These are phyloP conservation scores for Phytophthora capsici DNA, from an alignment of 352 stramenopile species.

Conservation along the genomic window DNA sequence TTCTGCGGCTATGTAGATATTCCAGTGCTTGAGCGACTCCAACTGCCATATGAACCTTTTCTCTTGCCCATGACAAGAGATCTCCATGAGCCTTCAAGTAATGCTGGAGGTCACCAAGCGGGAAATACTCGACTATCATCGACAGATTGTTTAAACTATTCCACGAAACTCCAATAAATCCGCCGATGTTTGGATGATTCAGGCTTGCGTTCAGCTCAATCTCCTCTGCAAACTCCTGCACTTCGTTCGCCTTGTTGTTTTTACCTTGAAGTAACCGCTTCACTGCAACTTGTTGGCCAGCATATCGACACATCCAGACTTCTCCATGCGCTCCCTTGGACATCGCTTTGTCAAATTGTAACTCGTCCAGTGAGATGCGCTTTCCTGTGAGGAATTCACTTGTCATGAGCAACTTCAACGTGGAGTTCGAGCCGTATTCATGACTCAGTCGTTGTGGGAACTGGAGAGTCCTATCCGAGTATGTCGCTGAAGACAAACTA, in stretches of 20 bases:
- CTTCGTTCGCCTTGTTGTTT: constrained; percentile 28
- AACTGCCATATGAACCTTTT: constrained; percentile 22
- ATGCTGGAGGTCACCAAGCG: constrained; percentile 36
- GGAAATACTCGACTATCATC: constrained; percentile 51
- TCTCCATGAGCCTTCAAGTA: constrained; percentile 28
- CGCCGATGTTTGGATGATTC: constrained; percentile 35
- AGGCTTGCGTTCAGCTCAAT: constrained; percentile 41
- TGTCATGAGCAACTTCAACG: constrained; percentile 13
- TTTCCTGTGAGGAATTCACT: constrained; percentile 37
- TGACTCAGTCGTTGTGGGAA: not conserved
- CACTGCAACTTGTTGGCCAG: constrained; percentile 36
- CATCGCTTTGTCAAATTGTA: constrained; percentile 20
- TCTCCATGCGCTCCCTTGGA: constrained; percentile 47
- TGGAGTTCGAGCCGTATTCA: constrained; percentile 11
- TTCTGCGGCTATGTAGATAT: constrained; percentile 41
- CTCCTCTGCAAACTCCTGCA: constrained; percentile 42
- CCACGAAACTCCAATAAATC: constrained; percentile 44
- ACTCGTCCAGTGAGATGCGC: constrained; percentile 27
- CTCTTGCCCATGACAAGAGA: constrained; percentile 22
- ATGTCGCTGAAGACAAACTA: not conserved
- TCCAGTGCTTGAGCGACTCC: constrained; percentile 37
- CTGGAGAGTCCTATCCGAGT: not conserved
- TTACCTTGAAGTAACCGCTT: constrained; percentile 42
- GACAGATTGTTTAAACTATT: constrained; percentile 49
- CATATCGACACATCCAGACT: constrained; percentile 45